Evolutionary conservation across 768 basidiomycete species (phyloP).

Genomic region (Boletus barrowsii): DNA sequence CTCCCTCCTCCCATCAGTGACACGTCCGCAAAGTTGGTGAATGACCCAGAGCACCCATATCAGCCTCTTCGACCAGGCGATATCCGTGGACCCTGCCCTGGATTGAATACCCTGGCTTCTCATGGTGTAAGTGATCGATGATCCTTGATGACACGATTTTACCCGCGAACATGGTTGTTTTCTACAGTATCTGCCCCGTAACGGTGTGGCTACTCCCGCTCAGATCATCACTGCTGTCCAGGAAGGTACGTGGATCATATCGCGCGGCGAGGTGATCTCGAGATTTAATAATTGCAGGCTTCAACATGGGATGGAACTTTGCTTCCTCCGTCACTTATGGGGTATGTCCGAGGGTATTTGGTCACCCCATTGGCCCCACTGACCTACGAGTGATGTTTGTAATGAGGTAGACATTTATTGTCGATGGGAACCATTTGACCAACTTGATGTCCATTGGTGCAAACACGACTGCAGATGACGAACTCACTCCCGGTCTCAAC

Average conservation of each 20-base stretch:
- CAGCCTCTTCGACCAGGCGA: conserved; percentile 7
- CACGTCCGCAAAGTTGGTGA: conserved; percentile 21
- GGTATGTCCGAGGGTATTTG: conserved; percentile 1
- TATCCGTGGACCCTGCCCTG: conserved; percentile 24
- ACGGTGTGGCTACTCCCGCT: conserved; percentile 20
- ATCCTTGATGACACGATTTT: neutral
- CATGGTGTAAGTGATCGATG: conserved; percentile 17
- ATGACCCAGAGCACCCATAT: conserved; percentile 19
- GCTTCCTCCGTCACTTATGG: conserved; percentile 20
- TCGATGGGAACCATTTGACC: conserved; percentile 27
- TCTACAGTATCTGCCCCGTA: conserved; percentile 17
- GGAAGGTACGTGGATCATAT: conserved; percentile 10
- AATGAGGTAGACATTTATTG: conserved; percentile 18
- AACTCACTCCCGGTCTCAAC: conserved; percentile 18
- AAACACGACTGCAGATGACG: conserved; percentile 13
- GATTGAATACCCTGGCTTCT: conserved; percentile 25
- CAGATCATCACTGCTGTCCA: conserved; percentile 24
- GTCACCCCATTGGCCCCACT: neutral
- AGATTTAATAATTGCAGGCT: conserved; percentile 5
- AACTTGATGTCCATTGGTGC: conserved; percentile 27
- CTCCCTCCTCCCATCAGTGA: conserved; percentile 20
- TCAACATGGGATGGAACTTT: conserved; percentile 24
- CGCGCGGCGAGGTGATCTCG: neutral
- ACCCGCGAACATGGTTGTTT: neutral
- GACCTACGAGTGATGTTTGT: neutral